phyloP scores from a whole-genome alignment of 805 yeast genomes.

The Hanseniaspora guilliermondii region DNA sequence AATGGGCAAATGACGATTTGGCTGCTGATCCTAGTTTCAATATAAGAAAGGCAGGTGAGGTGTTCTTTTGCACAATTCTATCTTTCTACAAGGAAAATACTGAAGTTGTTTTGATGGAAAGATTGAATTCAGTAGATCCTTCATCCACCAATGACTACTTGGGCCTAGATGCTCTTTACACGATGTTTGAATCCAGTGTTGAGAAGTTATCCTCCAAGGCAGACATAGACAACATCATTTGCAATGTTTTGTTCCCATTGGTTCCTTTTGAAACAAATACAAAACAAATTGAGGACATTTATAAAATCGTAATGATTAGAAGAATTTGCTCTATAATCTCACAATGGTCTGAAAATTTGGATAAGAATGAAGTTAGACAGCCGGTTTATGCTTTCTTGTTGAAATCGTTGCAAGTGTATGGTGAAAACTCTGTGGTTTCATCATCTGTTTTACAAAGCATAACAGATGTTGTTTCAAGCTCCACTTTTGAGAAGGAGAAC shows the following conservation, averaged over 20 bases:
- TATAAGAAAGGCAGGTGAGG: slow-evolving; percentile 10
- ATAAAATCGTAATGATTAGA: slow-evolving; percentile 45
- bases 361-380: slow-evolving; percentile 45
- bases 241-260: slow-evolving; percentile 55
- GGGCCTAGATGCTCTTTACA: slow-evolving; percentile 63
- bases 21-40: slow-evolving; percentile 22
- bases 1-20: slow-evolving; percentile 76
- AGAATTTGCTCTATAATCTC: slow-evolving; percentile 63
- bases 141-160: slow-evolving; percentile 37
- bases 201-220: slow-evolving; percentile 50
- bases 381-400: slow-evolving; percentile 47
- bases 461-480: slow-evolving; percentile 61
- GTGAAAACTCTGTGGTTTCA: slow-evolving; percentile 68
- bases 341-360: slow-evolving; percentile 67
- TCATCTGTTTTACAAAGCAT: slow-evolving; percentile 63
- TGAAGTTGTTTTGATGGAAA: slow-evolving; percentile 23
- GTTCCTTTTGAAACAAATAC: slow-evolving; percentile 27
- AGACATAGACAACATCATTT: slow-evolving; percentile 54
- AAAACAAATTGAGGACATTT: slow-evolving; percentile 20
- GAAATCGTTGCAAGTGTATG: slow-evolving; percentile 35
- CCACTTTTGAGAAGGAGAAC: slow-evolving; percentile 62
- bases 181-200: slow-evolving; percentile 73
- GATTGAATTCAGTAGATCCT: slow-evolving; percentile 32
- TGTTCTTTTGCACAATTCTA: slow-evolving; percentile 3
- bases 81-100: slow-evolving; percentile 8